Percentiles rank a stretch among this genome's conserved stretches.
Conservation (phyloP, 2,329 filamentous ascomycete genomes). For the Clonostachys rosea region DNA sequence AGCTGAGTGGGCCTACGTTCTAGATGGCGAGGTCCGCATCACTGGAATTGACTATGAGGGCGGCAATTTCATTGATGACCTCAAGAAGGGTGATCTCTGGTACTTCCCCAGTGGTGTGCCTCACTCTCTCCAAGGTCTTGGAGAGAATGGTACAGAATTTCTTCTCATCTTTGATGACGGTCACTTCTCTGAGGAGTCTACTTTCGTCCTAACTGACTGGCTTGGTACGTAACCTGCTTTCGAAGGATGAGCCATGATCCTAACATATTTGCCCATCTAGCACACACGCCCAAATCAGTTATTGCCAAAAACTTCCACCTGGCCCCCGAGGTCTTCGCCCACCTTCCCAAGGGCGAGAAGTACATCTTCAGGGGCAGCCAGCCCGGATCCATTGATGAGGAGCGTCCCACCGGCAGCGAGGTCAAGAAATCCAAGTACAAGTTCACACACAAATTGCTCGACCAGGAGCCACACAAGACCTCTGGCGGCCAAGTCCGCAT, state of each 20-base stretch:
- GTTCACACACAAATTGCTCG: constrained; percentile 70
- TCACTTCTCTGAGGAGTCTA: constrained; percentile 55
- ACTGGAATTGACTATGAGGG: constrained; percentile 73
- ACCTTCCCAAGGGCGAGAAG: constrained; percentile 62
- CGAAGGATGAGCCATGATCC: too few species aligned
- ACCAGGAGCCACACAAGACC: constrained; percentile 60
- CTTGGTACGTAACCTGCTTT: constrained; percentile 38
- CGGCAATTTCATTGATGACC: constrained; percentile 71
- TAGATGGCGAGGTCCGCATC: constrained; percentile 66
- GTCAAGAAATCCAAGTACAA: constrained; percentile 64
- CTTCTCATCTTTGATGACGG: constrained; percentile 45
- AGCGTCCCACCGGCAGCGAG: constrained; percentile 54
- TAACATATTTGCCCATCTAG: constrained; percentile 17
- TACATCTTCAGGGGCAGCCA: constrained; percentile 73
- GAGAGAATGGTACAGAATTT: constrained; percentile 52
- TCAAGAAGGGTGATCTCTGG: constrained; percentile 74
- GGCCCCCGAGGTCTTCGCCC: constrained; percentile 63
- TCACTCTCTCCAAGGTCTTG: constrained; percentile 70
- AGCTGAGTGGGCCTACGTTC: constrained; percentile 73
- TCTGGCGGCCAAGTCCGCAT: constrained; percentile 70
- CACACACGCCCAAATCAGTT: constrained; percentile 68
- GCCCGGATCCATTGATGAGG: constrained; percentile 60
- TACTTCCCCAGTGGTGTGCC: constrained; percentile 77
- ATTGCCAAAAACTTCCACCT: constrained; percentile 73
- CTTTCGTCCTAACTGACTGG: constrained; percentile 72